Evolutionary conservation across 2,329 filamentous ascomycete genomes (phyloP).

Genomic region (Hymenotorrendiella dingleyae): DNA sequence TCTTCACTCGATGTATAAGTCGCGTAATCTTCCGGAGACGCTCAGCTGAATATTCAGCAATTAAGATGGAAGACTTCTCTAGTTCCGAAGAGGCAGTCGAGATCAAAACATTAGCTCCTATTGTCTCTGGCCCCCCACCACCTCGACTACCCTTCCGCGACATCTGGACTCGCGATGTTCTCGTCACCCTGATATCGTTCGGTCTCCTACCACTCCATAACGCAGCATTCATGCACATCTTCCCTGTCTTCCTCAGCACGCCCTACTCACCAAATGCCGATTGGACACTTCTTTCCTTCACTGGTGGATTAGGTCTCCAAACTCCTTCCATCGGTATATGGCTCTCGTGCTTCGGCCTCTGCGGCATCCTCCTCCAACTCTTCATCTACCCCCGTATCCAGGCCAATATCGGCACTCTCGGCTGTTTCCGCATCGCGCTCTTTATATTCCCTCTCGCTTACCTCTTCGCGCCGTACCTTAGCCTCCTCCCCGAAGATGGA

Average conservation of each 20-base stretch:
- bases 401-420: conserved; percentile 58
- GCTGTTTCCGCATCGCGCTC: conserved; percentile 60
- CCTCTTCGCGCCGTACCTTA: conserved; percentile 62
- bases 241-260: conserved; percentile 54
- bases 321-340: conserved; percentile 62
- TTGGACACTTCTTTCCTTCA: conserved; percentile 42
- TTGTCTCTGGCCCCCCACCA: conserved; percentile 1
- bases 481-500: conserved; percentile 42
- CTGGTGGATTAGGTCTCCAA: conserved; percentile 68
- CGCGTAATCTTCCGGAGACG: conserved; percentile 7
- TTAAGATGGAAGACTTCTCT: conserved; percentile 9
- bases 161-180: conserved; percentile 28
- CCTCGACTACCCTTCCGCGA: conserved; percentile 25
- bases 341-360: conserved; percentile 61
- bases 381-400: conserved; percentile 65
- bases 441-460: conserved; percentile 67
- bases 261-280: conserved; percentile 50
- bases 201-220: conserved; percentile 67
- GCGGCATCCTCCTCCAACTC: conserved; percentile 66
- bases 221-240: conserved; percentile 53
- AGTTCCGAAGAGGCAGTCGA: neutral
- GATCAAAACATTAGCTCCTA: neutral
- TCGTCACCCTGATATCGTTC: conserved; percentile 53
- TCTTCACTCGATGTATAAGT: conserved; percentile 9
- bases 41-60: conserved; percentile 9